Base-by-base conservation (phyloP, 495 filamentous ascomycete genomes). In the Lindgomyces ingoldianus region DNA sequence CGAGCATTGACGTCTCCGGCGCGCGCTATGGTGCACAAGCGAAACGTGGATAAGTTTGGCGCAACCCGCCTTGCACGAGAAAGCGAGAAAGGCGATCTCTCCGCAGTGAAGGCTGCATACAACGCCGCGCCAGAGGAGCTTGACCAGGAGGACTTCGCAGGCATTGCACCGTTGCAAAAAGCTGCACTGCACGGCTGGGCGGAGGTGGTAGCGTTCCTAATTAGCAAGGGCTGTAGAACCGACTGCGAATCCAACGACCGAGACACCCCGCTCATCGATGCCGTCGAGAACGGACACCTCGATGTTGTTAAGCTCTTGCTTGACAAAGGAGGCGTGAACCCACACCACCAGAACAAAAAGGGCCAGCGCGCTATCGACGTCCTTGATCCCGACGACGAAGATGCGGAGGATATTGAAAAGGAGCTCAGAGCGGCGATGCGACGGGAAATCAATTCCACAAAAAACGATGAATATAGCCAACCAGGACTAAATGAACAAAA, bases 181-280 rank as follows among this genome's bases (percentile, higher is more conserved):
- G 91, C 93, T 3, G 85, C 91, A 50, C 80, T 98, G 16, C 85
- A 92, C 65, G 94, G 94, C 8, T 86, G 86, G 71, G 84, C 83
- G 4, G 85, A 91, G 39, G 89, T 97, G 57, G 94, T 94, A 19
- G 84, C 90, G 72, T 82, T 91, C 47, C 81, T 98, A 11, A 81
- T 98, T 57, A 81, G 88, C 6, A 85, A 88, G 53, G 90, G 91
- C 25, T 96, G 91, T 75, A 87, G 91, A 56, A 84, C 91, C 14
- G 88, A 96, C 65, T 83, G 82, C 51, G 79, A 83, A 51, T 91
- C 90, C 70, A 89, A 92, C 50, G 90, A 96, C 69, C 89, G 88
- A 72, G 94, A 98, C 65, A 96, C 94, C 0, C 95, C 94, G 19
- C 81, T 98, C 30, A 89, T 98, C 44, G 94, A 98, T 79, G 94